Evolutionary conservation across 352 stramenopile genomes (phyloP).

Genomic region (Phytophthora pluvialis): DNA sequence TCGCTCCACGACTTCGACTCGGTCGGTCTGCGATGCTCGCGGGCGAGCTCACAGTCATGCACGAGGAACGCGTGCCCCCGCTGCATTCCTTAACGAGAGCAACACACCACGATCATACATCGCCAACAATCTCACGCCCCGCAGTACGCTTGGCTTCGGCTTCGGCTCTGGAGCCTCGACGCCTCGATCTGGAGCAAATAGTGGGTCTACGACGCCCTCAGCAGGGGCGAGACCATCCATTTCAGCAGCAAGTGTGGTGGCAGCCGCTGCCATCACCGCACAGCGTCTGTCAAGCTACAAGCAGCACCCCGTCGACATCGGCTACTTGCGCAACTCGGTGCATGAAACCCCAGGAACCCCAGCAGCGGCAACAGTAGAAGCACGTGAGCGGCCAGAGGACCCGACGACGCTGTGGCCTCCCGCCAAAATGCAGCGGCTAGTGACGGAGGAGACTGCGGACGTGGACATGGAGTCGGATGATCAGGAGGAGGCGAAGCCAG

Average conservation of each 20-base stretch:
- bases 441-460: slow-evolving; percentile 40
- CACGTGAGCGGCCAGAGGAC: slow-evolving; percentile 35
- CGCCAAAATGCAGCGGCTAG: slow-evolving; percentile 39
- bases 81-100: slow-evolving; percentile 62
- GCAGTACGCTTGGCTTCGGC: slow-evolving; percentile 34
- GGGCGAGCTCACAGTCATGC: slow-evolving; percentile 30
- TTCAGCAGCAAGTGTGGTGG: slow-evolving; percentile 43
- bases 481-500: slow-evolving; percentile 37
- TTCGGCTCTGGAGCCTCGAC: slow-evolving; percentile 47
- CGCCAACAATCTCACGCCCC: slow-evolving; percentile 69
- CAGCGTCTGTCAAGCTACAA: slow-evolving; percentile 73
- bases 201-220: slow-evolving; percentile 39
- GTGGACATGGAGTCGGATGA: slow-evolving; percentile 47
- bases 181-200: slow-evolving; percentile 51
- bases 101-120: slow-evolving; percentile 81
- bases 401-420: slow-evolving; percentile 31
- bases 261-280: slow-evolving; percentile 41
- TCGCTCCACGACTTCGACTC: slow-evolving; percentile 71
- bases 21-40: slow-evolving; percentile 58
- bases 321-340: slow-evolving; percentile 69
- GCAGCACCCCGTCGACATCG: slow-evolving; percentile 70
- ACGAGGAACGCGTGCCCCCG: slow-evolving; percentile 29
- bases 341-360: slow-evolving; percentile 15
- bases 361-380: neutral
- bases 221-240: slow-evolving; percentile 36